Evolutionary conservation across 228 moss, liverwort and hornwort genomes (phyloP).

Genomic region (Sphagnum magellanicum): DNA sequence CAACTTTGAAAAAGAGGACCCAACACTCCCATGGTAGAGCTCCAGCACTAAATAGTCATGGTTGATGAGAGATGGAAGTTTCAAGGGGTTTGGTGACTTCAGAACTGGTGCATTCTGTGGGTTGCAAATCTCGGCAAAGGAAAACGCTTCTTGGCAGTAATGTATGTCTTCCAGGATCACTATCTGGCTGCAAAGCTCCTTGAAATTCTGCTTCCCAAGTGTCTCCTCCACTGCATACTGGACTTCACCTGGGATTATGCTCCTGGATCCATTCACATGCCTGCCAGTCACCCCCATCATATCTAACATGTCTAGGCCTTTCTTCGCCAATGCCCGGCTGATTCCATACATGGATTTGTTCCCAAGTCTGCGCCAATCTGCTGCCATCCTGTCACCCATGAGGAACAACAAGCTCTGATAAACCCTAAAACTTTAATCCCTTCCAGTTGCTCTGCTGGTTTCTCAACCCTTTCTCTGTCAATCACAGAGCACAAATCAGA

Average conservation of each 20-base stretch:
- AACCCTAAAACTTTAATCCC: too few species aligned
- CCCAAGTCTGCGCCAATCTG: constrained; percentile 21
- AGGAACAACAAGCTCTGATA: too few species aligned
- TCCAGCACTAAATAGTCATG: constrained; percentile 5
- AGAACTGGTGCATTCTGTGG: neutral
- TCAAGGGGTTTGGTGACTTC: neutral
- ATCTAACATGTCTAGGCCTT: constrained; percentile 40
- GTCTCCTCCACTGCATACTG: constrained; percentile 22
- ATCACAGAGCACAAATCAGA: too few species aligned
- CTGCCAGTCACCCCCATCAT: constrained; percentile 20
- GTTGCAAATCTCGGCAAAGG: neutral
- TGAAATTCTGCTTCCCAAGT: constrained; percentile 15
- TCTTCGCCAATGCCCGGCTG: constrained; percentile 32
- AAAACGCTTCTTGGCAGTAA: neutral
- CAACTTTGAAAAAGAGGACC: neutral
- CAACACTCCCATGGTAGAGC: neutral
- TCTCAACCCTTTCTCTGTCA: too few species aligned
- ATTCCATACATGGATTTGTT: constrained; percentile 30
- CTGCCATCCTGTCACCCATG: constrained; percentile 19
- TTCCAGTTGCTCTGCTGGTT: too few species aligned
- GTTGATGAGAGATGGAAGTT: neutral
- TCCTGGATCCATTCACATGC: constrained; percentile 21
- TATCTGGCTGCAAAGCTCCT: neutral
- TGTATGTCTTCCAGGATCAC: neutral
- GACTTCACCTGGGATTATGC: constrained; percentile 20